phyloP scores from a whole-genome alignment of 163 green algal species.

The Scenedesmus sp. region DNA sequence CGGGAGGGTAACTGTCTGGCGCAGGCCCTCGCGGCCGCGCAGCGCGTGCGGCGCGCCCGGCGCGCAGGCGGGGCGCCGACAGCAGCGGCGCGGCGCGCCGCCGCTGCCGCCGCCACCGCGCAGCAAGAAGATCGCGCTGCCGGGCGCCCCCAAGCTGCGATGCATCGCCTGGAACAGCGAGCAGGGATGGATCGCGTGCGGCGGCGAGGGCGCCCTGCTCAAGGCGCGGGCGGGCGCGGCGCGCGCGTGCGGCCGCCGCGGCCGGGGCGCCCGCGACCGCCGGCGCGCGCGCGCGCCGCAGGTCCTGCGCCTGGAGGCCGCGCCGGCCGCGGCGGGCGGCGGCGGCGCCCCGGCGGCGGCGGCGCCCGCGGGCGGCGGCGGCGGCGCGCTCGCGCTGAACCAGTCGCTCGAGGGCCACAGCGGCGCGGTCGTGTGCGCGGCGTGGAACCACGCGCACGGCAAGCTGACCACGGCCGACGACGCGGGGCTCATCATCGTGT shows the following conservation, averaged over 20 bases:
- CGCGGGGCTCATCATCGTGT: constrained; percentile 88
- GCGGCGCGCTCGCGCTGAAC: constrained; percentile 69
- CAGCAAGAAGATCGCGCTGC: constrained; percentile 91
- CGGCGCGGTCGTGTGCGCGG: constrained; percentile 62
- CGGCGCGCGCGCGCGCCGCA: constrained; percentile 35
- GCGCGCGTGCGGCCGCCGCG: not conserved
- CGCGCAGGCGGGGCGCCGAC: not conserved
- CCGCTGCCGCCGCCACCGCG: too few species aligned
- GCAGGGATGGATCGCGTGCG: constrained; percentile 82
- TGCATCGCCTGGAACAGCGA: constrained; percentile 80
- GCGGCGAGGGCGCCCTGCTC: constrained; percentile 78
- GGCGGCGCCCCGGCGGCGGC: constrained; percentile 17
- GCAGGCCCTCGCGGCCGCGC: not conserved
- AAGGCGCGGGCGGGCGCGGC: constrained; percentile 64
- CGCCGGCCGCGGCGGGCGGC: constrained; percentile 37
- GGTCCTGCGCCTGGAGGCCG: constrained; percentile 69
- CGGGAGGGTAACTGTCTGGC: not conserved
- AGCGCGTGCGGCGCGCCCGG: not conserved
- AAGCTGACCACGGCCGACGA: constrained; percentile 89
- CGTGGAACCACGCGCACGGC: constrained; percentile 81
- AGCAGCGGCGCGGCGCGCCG: too few species aligned
- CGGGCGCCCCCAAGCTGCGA: constrained; percentile 69
- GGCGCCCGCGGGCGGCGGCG: constrained; percentile 25
- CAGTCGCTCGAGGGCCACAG: constrained; percentile 86
- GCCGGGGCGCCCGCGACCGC: not conserved